Evolutionary conservation across 345 rosid species (phyloP).

Genomic region (Lumnitzera racemosa): DNA sequence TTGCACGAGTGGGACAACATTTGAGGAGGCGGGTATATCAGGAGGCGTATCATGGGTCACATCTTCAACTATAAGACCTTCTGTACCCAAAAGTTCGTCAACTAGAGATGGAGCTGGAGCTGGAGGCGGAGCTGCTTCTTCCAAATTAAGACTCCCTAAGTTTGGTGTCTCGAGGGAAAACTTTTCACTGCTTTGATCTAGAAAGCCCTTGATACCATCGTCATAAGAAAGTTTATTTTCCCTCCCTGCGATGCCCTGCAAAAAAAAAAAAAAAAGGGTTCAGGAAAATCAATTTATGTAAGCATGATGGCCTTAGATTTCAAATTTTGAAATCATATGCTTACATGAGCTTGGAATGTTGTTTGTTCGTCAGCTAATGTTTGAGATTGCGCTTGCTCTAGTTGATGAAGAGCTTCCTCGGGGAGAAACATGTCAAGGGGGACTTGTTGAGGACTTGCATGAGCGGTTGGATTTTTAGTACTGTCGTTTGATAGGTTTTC

Average conservation of each 20-base stretch:
- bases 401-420: background rate
- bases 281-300: conserved; percentile 10
- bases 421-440: no score
- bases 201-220: no score
- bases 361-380: conserved; percentile 21
- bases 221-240: no score
- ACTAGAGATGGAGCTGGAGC: background rate
- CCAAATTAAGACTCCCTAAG: conserved; percentile 17
- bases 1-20: conserved; percentile 33
- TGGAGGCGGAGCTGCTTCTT: conserved; percentile 16
- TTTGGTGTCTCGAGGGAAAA: no score
- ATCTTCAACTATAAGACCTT: conserved; percentile 51
- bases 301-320: conserved; percentile 1
- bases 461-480: no score
- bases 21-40: conserved; percentile 26
- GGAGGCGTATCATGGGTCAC: conserved; percentile 41
- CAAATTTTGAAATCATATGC: conserved; percentile 11
- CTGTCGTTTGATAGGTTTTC: no score
- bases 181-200: no score
- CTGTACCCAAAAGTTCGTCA: conserved; percentile 12
- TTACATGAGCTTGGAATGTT: conserved; percentile 26
- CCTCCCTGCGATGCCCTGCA: background rate
- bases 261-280: background rate
- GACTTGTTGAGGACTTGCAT: no score
- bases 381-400: conserved; percentile 13